Evolutionary conservation across 352 stramenopile genomes (phyloP), one percentile per base, ranked within the genome.

Genomic region (Globisporangium cederbergense): DNA sequence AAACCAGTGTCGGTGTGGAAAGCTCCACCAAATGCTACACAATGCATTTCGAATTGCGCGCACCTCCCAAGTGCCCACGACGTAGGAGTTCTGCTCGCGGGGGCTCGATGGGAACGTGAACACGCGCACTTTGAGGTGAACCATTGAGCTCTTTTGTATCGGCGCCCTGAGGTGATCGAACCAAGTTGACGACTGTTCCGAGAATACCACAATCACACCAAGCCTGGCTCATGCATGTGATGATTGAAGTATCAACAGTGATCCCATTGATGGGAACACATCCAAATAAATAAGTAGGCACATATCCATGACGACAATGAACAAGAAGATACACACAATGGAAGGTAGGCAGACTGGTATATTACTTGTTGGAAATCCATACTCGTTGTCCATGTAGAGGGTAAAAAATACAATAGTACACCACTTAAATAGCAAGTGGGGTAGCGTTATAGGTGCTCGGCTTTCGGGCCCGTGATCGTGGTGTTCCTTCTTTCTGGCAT

Each of bases 101-200:
- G 80, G 79, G 58, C 86, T 76, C 2, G 83, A 89, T 6, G 77
- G 72, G 69, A 91, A 90, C 43, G 81, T 89, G 72, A 93, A 90
- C 62, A 91, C 84, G 50, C 80, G 79, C 18, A 93, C 70, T 65
- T 93, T 93, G 32, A 93, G 68, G n/a, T 67, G 71, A 45, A 81
- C 70, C 65, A 86, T 79, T 7, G 20, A 7, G 5, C 13, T 18
- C 11, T 28, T 28, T 51, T 47, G n/a, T 45, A 30, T 22, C 3
- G 28, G 36, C 22, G 18, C 18, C 28, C 25, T 28, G 25, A 28
- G 13, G 20, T 40, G 9, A 28, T 28, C 25, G 25, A 28, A 28
- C 34, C 43, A 49, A 25, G 40, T 51, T 51, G 3, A 54, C 46
- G 58, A 40, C 58, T 50, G 30, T 47, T 64, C 58, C 32, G 25